A percentile compares a stretch with the other conserved stretches of the same genome.
phyloP scores from a whole-genome alignment of 2,329 filamentous ascomycete genomes.

The Cordyceps militaris region DNA sequence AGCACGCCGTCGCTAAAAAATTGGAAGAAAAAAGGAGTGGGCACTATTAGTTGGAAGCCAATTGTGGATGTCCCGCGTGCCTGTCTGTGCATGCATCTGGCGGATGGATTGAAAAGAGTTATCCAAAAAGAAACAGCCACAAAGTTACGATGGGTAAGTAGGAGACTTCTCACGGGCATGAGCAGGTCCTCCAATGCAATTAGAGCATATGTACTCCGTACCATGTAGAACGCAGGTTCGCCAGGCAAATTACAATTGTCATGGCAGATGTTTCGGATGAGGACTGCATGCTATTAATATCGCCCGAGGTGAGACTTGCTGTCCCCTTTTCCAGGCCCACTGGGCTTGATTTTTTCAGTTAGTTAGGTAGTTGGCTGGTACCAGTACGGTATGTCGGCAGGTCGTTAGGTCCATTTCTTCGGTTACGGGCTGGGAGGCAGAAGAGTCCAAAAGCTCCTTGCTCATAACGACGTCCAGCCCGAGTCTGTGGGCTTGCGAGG shows the following conservation, averaged over 20 bases:
- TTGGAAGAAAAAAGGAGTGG: not conserved
- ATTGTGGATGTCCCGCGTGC: not conserved
- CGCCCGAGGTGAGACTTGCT: slow-evolving; percentile 12
- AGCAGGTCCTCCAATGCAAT: slow-evolving; percentile 15
- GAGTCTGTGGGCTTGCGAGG: not conserved
- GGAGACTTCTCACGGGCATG: not conserved
- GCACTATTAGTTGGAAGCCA: not conserved
- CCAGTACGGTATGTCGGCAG: not conserved
- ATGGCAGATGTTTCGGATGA: slow-evolving; percentile 12
- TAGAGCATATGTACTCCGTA: not conserved
- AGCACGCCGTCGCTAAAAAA: not conserved
- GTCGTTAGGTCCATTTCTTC: not conserved
- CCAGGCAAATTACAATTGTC: slow-evolving; percentile 11
- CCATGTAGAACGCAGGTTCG: not conserved
- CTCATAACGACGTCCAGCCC: not conserved
- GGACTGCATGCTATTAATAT: slow-evolving; percentile 13
- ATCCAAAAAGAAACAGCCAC: not conserved
- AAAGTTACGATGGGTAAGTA: not conserved
- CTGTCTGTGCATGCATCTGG: not conserved
- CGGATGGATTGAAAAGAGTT: not conserved
- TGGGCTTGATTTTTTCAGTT: not conserved
- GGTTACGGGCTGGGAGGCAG: not conserved
- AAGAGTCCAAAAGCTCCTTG: not conserved
- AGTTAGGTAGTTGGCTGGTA: not conserved
- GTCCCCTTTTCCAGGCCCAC: slow-evolving; percentile 7